A percentile compares a stretch with the other conserved stretches of the same genome.
Conservation (phyloP, 2,329 filamentous ascomycete species). For the Penicillium freii region DNA sequence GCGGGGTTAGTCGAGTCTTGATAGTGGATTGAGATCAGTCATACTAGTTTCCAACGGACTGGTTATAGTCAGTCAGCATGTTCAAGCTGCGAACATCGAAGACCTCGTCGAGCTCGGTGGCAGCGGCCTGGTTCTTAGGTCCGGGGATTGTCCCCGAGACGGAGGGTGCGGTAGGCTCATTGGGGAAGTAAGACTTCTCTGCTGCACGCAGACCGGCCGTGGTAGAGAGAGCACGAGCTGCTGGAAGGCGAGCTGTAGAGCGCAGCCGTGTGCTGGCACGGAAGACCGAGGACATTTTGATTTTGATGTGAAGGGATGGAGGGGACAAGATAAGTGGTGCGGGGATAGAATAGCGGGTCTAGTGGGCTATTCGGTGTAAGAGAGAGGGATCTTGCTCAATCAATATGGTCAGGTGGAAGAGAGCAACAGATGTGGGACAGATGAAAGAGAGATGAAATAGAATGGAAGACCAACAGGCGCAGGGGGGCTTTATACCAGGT, state of each 20-base stretch:
- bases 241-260: conserved; percentile 34
- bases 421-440: not conserved
- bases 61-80: conserved; percentile 73
- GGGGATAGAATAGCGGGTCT: conserved; percentile 8
- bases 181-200: conserved; percentile 55
- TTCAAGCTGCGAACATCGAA: conserved; percentile 86
- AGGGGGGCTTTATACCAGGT: conserved; percentile 22
- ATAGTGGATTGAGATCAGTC: conserved; percentile 10
- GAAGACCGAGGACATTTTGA: conserved; percentile 38
- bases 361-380: not conserved
- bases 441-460: not conserved
- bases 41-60: conserved; percentile 75
- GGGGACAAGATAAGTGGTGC: not conserved
- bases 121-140: conserved; percentile 67
- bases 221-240: conserved; percentile 37
- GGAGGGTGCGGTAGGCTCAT: conserved; percentile 57
- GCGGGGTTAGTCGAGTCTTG: conserved; percentile 19
- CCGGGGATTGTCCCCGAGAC: conserved; percentile 67
- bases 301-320: conserved; percentile 2
- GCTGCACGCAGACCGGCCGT: conserved; percentile 36
- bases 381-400: not conserved
- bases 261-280: conserved; percentile 38
- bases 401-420: not conserved
- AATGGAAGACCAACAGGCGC: conserved; percentile 3
- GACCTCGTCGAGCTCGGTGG: conserved; percentile 70